These are phyloP conservation scores for Kodamaea lidongshanica DNA, from an alignment of 805 yeast genomes.

Conservation along the genomic window DNA sequence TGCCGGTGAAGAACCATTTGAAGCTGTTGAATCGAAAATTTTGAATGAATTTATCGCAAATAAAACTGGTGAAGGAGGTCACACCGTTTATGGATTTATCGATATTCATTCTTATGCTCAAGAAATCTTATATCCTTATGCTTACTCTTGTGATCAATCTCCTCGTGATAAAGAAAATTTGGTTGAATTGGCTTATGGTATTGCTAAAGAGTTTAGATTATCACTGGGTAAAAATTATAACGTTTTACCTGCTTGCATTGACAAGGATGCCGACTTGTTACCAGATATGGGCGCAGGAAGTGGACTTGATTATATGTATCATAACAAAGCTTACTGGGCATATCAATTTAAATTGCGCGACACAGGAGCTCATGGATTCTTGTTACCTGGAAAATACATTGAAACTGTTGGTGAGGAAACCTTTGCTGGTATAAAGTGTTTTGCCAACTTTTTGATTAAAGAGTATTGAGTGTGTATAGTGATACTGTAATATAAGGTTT, in stretches of 20 bases:
- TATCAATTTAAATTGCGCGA: constrained; percentile 78
- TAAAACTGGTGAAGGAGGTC: constrained; percentile 40
- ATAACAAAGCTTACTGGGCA: constrained; percentile 76
- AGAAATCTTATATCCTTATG: constrained; percentile 77
- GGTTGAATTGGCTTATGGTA: constrained; percentile 74
- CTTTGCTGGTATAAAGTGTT: constrained; percentile 60
- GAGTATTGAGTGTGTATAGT: constrained; percentile 6
- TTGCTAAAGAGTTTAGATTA: constrained; percentile 64
- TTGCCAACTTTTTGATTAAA: constrained; percentile 37
- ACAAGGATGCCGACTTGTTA: constrained; percentile 63
- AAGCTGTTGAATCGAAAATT: constrained; percentile 34
- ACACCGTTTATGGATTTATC: constrained; percentile 65
- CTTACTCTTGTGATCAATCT: constrained; percentile 63
- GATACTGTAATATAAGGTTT: too few species aligned
- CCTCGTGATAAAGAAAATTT: constrained; percentile 81
- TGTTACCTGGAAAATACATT: constrained; percentile 65
- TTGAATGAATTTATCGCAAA: constrained; percentile 35
- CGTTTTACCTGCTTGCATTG: constrained; percentile 74
- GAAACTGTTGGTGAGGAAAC: constrained; percentile 73
- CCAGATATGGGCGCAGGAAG: constrained; percentile 79
- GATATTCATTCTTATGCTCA: constrained; percentile 85
- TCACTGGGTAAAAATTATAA: constrained; percentile 59
- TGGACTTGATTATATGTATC: constrained; percentile 78
- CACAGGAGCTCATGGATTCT: constrained; percentile 75
- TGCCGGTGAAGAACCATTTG: constrained; percentile 69